Conservation (phyloP, 192 early-diverging fungal genomes). For the Entrophospora sp. region DNA sequence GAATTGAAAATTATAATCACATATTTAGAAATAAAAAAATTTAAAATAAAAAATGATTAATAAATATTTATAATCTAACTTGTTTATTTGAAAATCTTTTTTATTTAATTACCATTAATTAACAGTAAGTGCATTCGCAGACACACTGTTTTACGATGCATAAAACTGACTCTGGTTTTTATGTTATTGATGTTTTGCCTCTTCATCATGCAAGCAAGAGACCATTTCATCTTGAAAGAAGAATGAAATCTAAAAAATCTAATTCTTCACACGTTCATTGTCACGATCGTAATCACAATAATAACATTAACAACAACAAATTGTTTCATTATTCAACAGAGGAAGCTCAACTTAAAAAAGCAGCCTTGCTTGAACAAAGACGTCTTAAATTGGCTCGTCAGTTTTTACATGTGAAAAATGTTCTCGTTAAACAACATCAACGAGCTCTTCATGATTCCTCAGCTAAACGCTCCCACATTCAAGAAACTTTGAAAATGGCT, state of each 20-base stretch:
- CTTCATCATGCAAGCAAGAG: constrained; percentile 39
- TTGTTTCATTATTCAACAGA: not conserved
- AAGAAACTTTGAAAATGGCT: constrained; percentile 13
- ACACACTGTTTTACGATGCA: too few species aligned
- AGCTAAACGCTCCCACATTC: constrained; percentile 17
- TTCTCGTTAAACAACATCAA: constrained; percentile 15
- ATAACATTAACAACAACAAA: too few species aligned
- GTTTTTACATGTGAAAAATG: constrained; percentile 16
- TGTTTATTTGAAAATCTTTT: too few species aligned
- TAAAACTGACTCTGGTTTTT: constrained; percentile 37
- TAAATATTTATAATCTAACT: too few species aligned
- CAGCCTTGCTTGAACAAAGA: constrained; percentile 19
- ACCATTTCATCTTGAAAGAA: constrained; percentile 40
- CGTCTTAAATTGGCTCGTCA: constrained; percentile 20
- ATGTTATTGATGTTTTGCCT: constrained; percentile 38
- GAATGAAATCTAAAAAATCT: constrained; percentile 23
- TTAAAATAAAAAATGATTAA: too few species aligned
- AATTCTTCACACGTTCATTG: not conserved
- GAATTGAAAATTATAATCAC: too few species aligned
- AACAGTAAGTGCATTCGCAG: too few species aligned
- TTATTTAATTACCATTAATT: too few species aligned
- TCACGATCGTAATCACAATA: not conserved
- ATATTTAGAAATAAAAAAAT: too few species aligned
- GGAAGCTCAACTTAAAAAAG: constrained; percentile 21
- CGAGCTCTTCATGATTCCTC: constrained; percentile 11